Evolutionary conservation across 768 basidiomycete genomes (phyloP).

Genomic region (Ramaria sp.): DNA sequence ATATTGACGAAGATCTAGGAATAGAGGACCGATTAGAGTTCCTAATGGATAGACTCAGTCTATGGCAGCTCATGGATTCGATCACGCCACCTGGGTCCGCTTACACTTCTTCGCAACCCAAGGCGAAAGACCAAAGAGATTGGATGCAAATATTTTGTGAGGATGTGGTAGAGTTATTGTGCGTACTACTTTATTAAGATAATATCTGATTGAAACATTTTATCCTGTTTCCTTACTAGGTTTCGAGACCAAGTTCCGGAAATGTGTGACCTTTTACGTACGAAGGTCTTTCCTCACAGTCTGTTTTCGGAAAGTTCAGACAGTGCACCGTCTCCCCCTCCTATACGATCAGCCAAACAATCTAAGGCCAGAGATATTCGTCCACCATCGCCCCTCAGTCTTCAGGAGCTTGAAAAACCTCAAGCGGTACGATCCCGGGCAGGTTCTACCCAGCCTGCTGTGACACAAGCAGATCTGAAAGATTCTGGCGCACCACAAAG

Average conservation of each 20-base stretch:
- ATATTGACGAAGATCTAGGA: slow-evolving; percentile 11
- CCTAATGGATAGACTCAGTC: slow-evolving; percentile 71
- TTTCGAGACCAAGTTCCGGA: slow-evolving; percentile 45
- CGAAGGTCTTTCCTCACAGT: slow-evolving; percentile 58
- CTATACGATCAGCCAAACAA: neutral
- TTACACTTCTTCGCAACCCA: neutral
- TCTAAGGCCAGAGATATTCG: neutral
- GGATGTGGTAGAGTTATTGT: slow-evolving; percentile 44
- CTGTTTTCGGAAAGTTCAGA: slow-evolving; percentile 41
- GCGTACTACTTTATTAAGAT: slow-evolving; percentile 2
- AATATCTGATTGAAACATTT: slow-evolving; percentile 11
- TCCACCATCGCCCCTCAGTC: slow-evolving; percentile 5
- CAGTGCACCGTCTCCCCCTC: neutral
- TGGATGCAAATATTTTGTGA: slow-evolving; percentile 71
- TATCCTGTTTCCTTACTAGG: slow-evolving; percentile 22
- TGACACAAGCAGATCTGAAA: neutral
- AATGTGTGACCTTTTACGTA: slow-evolving; percentile 43
- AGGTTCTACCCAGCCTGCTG: neutral
- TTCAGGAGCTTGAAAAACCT: slow-evolving; percentile 4
- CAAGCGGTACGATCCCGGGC: neutral
- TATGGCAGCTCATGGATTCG: slow-evolving; percentile 52
- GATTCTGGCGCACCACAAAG: neutral
- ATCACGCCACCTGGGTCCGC: slow-evolving; percentile 21
- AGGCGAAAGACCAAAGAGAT: slow-evolving; percentile 27
- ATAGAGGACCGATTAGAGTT: slow-evolving; percentile 49